phyloP scores from a whole-genome alignment of 2,329 filamentous ascomycete genomes.

The Phialocephala subalpina region DNA sequence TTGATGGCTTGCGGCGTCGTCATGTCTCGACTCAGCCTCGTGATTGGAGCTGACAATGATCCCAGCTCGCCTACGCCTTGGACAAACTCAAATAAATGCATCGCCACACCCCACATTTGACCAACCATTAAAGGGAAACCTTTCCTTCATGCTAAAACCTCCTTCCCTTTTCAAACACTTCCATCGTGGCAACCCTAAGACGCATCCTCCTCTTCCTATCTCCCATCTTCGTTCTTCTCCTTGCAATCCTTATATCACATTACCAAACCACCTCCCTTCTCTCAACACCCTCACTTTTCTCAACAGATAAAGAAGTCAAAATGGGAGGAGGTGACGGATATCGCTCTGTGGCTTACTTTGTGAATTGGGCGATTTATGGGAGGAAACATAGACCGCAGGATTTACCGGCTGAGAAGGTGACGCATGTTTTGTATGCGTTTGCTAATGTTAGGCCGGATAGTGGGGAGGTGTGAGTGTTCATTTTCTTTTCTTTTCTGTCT shows the following conservation, averaged over 20 bases:
- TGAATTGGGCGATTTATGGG: slow-evolving; percentile 77
- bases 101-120: slow-evolving; percentile 24
- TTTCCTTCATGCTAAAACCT: slow-evolving; percentile 7
- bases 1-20: background rate
- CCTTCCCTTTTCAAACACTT: background rate
- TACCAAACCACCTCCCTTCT: background rate
- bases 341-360: slow-evolving; percentile 59
- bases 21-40: slow-evolving; percentile 18
- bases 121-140: slow-evolving; percentile 9
- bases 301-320: slow-evolving; percentile 11
- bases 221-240: background rate
- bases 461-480: slow-evolving; percentile 72
- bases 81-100: slow-evolving; percentile 12
- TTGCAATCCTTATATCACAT: background rate
- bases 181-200: slow-evolving; percentile 35
- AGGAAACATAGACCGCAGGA: slow-evolving; percentile 87
- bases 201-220: slow-evolving; percentile 24
- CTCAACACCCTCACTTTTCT: background rate
- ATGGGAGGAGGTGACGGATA: slow-evolving; percentile 54
- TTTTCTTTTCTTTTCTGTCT: slow-evolving; percentile 21
- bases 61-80: slow-evolving; percentile 17
- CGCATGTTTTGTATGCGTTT: slow-evolving; percentile 90
- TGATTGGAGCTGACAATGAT: slow-evolving; percentile 23
- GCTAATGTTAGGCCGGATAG: slow-evolving; percentile 82
- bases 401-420: slow-evolving; percentile 81